Base-by-base conservation (phyloP, 768 basidiomycete genomes). In the Sporobolomyces pararoseus region DNA sequence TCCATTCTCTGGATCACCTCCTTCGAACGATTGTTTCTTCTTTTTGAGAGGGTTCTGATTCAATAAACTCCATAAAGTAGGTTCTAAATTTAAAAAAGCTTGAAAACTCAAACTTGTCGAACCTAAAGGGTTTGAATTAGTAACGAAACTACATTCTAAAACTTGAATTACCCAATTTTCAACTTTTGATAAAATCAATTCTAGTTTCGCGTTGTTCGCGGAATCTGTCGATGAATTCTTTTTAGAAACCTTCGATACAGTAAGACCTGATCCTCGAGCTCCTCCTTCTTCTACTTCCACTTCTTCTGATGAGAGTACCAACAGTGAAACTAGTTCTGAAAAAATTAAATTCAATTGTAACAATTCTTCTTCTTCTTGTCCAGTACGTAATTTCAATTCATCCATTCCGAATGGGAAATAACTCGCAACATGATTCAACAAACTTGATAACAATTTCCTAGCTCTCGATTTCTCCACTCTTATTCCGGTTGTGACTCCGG, bases 361-460 rank as follows among this genome's bases (percentile, higher is more conserved):
- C 65, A 87, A 84, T 12, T 82, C 81, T 77, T 87, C 85, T 75
- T 88, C 88, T 4, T 57, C 51, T 7, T 23, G 2, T 17, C n/a
- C 19, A 17, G 39, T 62, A 23, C 32, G 31, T 5, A 5, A 74
- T 34, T 32, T 47, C 4, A 73, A 71, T 5, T 81, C 80, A 69
- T 81, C 78, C 9, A 80, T 79, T 49, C 76, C 78, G 79, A 91
- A 92, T 1, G 94, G 94, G 78, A 98, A 96, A 79, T 92, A 91
- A 4, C 87, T 82, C 7, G 85, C 79, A 84, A 95, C 88, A 76
- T 91, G 86, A 16, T 83, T 83, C 0, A 96, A 81, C 23, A 96
- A 78, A 16, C 50, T 32, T 10, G 68, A 29, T 14, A 74, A 31
- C 29, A 39, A 17, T 62, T 66, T 73, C 16, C 57, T 35, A 2